Conservation (phyloP, 2,329 filamentous ascomycete species). For the Grosmannia huntii region DNA sequence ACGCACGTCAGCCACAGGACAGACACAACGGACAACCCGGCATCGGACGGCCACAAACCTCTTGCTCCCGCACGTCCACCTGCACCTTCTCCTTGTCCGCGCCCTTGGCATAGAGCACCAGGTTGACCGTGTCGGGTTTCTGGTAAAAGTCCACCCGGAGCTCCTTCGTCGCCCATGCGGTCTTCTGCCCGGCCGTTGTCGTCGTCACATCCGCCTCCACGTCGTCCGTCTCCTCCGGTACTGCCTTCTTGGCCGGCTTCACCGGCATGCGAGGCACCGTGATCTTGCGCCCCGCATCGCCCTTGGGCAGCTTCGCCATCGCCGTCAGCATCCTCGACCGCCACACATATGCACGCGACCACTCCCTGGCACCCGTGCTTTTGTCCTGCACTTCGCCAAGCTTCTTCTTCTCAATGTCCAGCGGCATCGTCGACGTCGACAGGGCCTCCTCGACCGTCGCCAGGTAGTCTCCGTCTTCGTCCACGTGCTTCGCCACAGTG, state of each 20-base stretch:
- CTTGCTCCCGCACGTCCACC: conserved; percentile 1
- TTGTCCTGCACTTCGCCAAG: neutral
- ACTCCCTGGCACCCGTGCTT: conserved; percentile 12
- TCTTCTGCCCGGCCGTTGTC: neutral
- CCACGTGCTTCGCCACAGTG: conserved; percentile 24
- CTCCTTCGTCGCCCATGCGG: conserved; percentile 15
- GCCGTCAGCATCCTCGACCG: conserved; percentile 32
- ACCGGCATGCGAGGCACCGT: conserved; percentile 23
- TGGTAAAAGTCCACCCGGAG: conserved; percentile 30
- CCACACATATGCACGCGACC: conserved; percentile 31
- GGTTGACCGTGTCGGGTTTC: conserved; percentile 21
- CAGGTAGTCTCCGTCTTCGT: conserved; percentile 35
- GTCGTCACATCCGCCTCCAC: neutral
- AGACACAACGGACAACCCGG: neutral
- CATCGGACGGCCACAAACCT: conserved; percentile 8
- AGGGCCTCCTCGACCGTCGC: conserved; percentile 23
- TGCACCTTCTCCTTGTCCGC: conserved; percentile 14
- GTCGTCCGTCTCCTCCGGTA: no score
- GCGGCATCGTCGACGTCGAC: conserved; percentile 9
- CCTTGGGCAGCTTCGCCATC: conserved; percentile 30
- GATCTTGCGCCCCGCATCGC: conserved; percentile 33
- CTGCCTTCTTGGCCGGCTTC: neutral
- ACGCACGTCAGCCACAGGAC: neutral
- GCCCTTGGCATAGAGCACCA: conserved; percentile 28
- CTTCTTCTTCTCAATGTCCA: conserved; percentile 7